A percentile compares a stretch with the other conserved stretches of the same genome.
Evolutionary conservation across 2,329 filamentous ascomycete species (phyloP).

Genomic region (Phyllosticta citribraziliensis): DNA sequence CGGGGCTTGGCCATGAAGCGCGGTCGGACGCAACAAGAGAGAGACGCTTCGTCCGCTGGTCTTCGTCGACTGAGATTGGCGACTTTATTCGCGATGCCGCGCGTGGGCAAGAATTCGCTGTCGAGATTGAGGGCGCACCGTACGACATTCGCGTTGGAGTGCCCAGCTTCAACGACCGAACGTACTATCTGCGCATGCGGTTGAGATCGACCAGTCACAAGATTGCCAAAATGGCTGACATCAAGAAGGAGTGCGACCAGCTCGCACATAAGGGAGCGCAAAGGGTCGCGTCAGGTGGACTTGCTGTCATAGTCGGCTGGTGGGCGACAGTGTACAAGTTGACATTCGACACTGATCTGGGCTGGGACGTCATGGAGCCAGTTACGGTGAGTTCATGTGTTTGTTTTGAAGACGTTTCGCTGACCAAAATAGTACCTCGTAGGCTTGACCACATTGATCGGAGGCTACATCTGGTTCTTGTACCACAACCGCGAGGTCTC

Average conservation of each 20-base stretch:
- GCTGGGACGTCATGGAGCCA: conserved; percentile 87
- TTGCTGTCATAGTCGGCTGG: conserved; percentile 63
- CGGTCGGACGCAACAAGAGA: conserved; percentile 31
- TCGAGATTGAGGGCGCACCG: conserved; percentile 65
- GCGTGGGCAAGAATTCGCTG: conserved; percentile 70
- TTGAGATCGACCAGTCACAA: conserved; percentile 60
- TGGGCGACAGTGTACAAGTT: conserved; percentile 69
- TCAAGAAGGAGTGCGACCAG: conserved; percentile 74
- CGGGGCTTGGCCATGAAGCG: conserved; percentile 56
- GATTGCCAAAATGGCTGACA: conserved; percentile 57
- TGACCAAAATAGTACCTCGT: conserved; percentile 53
- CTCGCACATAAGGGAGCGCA: conserved; percentile 70
- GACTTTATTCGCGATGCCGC: conserved; percentile 91
- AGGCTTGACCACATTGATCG: conserved; percentile 76
- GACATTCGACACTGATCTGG: conserved; percentile 61
- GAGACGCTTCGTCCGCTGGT: conserved; percentile 75
- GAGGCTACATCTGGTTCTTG: conserved; percentile 86
- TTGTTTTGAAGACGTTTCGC: background rate
- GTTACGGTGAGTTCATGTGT: conserved; percentile 47
- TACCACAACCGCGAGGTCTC: conserved; percentile 85
- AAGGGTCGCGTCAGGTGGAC: conserved; percentile 68
- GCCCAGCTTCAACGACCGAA: conserved; percentile 82
- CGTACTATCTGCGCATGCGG: conserved; percentile 72
- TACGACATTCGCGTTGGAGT: conserved; percentile 67
- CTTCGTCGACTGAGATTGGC: conserved; percentile 76